Base-by-base conservation (phyloP, 257 asterid genomes). In the Solanum verrucosum region DNA sequence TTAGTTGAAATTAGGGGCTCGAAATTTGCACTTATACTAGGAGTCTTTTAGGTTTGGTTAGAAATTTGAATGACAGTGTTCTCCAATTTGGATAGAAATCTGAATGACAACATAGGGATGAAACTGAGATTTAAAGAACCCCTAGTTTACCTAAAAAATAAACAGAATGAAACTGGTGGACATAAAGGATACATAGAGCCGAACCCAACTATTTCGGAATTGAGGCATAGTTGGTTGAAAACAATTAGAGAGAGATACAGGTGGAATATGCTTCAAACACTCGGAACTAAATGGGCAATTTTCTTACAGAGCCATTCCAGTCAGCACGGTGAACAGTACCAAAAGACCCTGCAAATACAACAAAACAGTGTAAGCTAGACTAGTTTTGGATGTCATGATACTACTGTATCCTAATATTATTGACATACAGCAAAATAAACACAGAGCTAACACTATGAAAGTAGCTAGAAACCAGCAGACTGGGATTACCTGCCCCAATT, bases 271-370 rank as follows among this genome's bases (percentile, higher is more conserved):
- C 34, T 40, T 33, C 37, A 87, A 87, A 85, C 74, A 56, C 46
- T 37, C 83, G 88, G 74, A 88, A 35, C 56, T 78, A 77, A 34
- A 89, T 70, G 88, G 88, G 84, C 21, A 84, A 84, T 88, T 86
- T 83, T 89, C 99, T 94, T 95, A 97, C 99, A 86, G 94, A 94
- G 87, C 96, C 99, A 93, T 97, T 95, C 99, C 99, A 97, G 88
- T 96, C 99, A 91, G 98, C 99, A 89, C 98, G 99, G 87, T 95
- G 98, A 71, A 97, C 99, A 6, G 93, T 95, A 83, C 99, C 99
- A 92, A 97, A 97, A 79, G 99, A 97, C 88, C 99, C 99, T 97
- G 93, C 91, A 90, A 87, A 87, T 65, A 73, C 60, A 90, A 87
- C 72, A 67, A 34, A 75, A 37, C 9, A 84, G 87, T 82, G 83